These are phyloP conservation scores for Plasmodium blacklocki DNA, from an alignment of 169 alveolate species.

Conservation along the genomic window DNA sequence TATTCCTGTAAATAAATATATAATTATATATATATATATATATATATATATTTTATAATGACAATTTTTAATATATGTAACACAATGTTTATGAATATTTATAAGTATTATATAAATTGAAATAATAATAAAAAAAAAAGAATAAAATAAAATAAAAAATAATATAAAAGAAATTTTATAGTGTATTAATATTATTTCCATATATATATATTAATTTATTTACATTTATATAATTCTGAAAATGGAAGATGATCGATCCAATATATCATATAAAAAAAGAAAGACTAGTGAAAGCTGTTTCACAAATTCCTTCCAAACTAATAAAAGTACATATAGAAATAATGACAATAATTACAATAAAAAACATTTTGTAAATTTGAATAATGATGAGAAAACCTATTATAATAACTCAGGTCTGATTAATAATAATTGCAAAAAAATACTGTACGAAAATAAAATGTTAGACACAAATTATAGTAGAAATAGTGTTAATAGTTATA, in stretches of 20 bases:
- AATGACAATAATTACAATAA: not conserved
- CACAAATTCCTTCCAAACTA: not conserved
- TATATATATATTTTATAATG: too few species aligned
- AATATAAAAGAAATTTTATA: too few species aligned
- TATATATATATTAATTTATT: too few species aligned
- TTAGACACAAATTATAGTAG: not conserved
- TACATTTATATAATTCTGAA: not conserved
- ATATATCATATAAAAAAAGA: constrained; percentile 29
- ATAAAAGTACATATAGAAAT: not conserved
- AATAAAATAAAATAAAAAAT: too few species aligned
- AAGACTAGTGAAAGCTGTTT: constrained; percentile 9
- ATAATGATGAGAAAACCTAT: not conserved
- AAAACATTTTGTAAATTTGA: constrained; percentile 3
- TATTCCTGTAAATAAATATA: too few species aligned
- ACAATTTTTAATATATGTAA: too few species aligned
- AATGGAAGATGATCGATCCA: constrained; percentile 34
- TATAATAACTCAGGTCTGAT: not conserved
- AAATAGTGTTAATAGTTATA: not conserved
- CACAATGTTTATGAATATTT: too few species aligned
- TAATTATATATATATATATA: too few species aligned
- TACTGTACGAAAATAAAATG: not conserved
- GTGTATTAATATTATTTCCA: too few species aligned
- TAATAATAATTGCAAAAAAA: not conserved
- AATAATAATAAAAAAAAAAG: too few species aligned
- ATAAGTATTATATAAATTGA: too few species aligned